A percentile compares a stretch with the other conserved stretches of the same genome.
Conservation (phyloP, 2,329 filamentous ascomycete species). For the Ceratocystis colombiana region DNA sequence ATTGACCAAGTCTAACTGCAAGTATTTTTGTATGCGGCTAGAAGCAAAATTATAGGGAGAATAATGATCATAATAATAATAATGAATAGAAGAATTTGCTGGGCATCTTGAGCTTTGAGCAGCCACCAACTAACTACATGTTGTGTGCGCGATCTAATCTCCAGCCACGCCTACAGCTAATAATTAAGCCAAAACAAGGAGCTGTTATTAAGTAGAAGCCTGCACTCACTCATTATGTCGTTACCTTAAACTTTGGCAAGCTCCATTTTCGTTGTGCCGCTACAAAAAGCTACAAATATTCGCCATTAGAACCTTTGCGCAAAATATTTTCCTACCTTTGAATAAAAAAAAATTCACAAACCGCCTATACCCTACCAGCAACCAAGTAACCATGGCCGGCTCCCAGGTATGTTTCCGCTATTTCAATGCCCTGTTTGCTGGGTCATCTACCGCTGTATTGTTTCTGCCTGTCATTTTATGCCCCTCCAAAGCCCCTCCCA, state of each 20-base stretch:
- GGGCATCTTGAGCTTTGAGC: too few species aligned
- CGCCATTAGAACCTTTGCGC: not conserved
- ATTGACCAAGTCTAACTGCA: not conserved
- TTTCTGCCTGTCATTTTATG: not conserved
- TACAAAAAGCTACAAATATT: slow-evolving; percentile 10
- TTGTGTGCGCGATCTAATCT: too few species aligned
- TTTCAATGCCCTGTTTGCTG: not conserved
- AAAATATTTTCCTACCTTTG: slow-evolving; percentile 8
- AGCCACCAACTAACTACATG: too few species aligned
- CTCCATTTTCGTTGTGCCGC: not conserved
- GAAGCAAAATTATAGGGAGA: not conserved
- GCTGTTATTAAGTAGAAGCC: too few species aligned
- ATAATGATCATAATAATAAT: not conserved
- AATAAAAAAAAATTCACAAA: not conserved
- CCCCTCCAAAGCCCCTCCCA: slow-evolving; percentile 18
- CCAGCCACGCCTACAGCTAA: too few species aligned
- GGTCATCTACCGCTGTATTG: not conserved
- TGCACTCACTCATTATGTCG: not conserved
- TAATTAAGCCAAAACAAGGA: too few species aligned
- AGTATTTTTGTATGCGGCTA: too few species aligned
- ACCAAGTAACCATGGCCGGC: slow-evolving; percentile 15
- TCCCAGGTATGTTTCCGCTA: slow-evolving; percentile 18
- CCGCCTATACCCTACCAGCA: too few species aligned
- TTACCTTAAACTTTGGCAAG: not conserved
- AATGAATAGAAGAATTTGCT: not conserved